These are phyloP conservation scores for Flagelloscypha sp. DNA, from an alignment of 768 basidiomycete species.

Conservation along the genomic window DNA sequence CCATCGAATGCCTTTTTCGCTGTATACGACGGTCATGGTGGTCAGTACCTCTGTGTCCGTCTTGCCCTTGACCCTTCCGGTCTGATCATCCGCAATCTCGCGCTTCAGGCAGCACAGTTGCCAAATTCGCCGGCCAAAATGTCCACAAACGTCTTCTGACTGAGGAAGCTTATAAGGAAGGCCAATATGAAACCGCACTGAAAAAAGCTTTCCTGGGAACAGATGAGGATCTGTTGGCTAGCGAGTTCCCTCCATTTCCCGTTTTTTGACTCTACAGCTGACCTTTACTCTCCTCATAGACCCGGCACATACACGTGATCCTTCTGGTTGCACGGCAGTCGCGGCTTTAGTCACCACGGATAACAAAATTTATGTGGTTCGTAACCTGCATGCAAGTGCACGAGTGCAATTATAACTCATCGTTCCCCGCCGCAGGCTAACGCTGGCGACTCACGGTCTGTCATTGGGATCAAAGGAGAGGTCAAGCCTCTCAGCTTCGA, in stretches of 20 bases:
- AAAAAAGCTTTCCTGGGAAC: conserved; percentile 89
- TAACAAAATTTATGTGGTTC: conserved; percentile 69
- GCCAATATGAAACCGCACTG: conserved; percentile 67
- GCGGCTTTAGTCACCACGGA: conserved; percentile 77
- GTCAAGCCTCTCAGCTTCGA: conserved; percentile 88
- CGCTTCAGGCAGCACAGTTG: conserved; percentile 66
- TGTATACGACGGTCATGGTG: conserved; percentile 98
- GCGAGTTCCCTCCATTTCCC: conserved; percentile 33
- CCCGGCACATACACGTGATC: conserved; percentile 80
- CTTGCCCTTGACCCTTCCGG: conserved; percentile 6
- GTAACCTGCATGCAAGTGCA: conserved; percentile 17
- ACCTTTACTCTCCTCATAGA: conserved; percentile 37
- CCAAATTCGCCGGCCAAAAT: conserved; percentile 77
- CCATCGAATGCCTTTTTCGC: conserved; percentile 79
- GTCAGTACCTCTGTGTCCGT: conserved; percentile 34
- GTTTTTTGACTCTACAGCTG: conserved; percentile 2
- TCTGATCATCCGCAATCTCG: conserved; percentile 6
- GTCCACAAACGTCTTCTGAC: conserved; percentile 67
- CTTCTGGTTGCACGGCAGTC: conserved; percentile 95
- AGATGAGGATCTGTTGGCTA: conserved; percentile 85
- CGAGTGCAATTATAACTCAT: background rate
- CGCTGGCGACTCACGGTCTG: conserved; percentile 92
- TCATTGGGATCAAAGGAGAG: conserved; percentile 76
- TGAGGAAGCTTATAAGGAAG: conserved; percentile 66
- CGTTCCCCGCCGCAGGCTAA: too few species aligned